phyloP scores from a whole-genome alignment of 495 filamentous ascomycete genomes.

The Tuber brumale region DNA sequence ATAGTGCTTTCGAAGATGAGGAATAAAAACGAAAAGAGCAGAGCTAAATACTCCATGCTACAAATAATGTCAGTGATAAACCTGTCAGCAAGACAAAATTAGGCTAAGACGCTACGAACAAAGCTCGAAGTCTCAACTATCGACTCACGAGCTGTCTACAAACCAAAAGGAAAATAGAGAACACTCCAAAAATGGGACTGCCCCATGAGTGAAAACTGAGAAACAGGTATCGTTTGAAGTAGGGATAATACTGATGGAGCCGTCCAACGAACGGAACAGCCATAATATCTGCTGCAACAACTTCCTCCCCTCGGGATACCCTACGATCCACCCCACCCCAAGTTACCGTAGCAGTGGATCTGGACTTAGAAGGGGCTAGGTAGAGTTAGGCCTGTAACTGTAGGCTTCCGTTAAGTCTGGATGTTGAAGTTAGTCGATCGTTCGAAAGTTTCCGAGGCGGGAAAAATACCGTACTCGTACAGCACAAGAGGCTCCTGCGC shows the following conservation, averaged over 20 bases:
- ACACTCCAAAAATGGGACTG: not conserved
- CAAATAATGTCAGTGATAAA: not conserved
- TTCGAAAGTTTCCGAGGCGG: not conserved
- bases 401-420: not conserved
- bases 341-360: not conserved
- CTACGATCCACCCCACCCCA: not conserved
- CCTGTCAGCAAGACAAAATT: not conserved
- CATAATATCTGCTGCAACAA: conserved; percentile 10
- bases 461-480: conserved; percentile 4
- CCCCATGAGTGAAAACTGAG: not conserved
- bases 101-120: not conserved
- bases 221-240: conserved; percentile 8
- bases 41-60: conserved; percentile 77
- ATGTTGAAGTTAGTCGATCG: not conserved
- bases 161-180: not conserved
- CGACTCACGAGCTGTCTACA: not conserved
- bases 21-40: conserved; percentile 73
- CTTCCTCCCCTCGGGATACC: not conserved
- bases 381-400: not conserved
- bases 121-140: not conserved
- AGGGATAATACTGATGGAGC: conserved; percentile 38
- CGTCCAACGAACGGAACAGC: conserved; percentile 37
- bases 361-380: not conserved
- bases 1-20: conserved; percentile 74
- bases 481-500: not conserved